Evolutionary conservation across 345 rosid genomes (phyloP), one percentile per base, ranked within the genome.

Genomic region (Nasturtium officinale): DNA sequence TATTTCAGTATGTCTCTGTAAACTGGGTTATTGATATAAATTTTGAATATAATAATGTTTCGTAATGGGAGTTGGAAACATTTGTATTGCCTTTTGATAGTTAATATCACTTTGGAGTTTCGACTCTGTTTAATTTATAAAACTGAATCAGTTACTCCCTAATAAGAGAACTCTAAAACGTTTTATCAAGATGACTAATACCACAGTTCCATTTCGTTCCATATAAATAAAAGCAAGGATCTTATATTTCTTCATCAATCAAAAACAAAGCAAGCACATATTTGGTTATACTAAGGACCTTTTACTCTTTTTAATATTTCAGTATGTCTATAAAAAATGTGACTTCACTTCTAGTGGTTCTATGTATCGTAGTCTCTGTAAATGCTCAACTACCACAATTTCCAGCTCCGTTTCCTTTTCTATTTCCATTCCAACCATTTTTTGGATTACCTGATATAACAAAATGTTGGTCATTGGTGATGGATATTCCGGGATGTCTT

Each of bases 311-410:
- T 5, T 28, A 21, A 52, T 25, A 3, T 25, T 2, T 26, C 52
- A 53, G 12, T 13, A 67, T 67, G 62, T 18, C 40, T 53, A 42
- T 7, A 5, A 55, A 68, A 9, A 28, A 29, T 13, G 20, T 68
- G n/a, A n/a, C 7, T n/a, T 45, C 20, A 45, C 28, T 28, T 26
- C 2, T 67, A 40, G 1, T 1, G 0, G 12, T 54, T 4, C 5
- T 54, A 17, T 54, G 62, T 6, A 10, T 53, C 12, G 3, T 40
- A 9, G 17, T 37, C 5, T 51, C 50, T 2, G 11, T 28, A 38
- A 67, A 67, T 38, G 52, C 72, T 16, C 72, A 67, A 11, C 8
- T 38, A 7, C 72, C 51, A 40, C 62, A 65, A 0, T 62, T 43
- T 62, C 53, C 11, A 28, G 40, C 52, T 40, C 62, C 38, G 2